These are phyloP conservation scores for Tagetes patula DNA, from an alignment of 129 eudicot species.

Conservation along the genomic window DNA sequence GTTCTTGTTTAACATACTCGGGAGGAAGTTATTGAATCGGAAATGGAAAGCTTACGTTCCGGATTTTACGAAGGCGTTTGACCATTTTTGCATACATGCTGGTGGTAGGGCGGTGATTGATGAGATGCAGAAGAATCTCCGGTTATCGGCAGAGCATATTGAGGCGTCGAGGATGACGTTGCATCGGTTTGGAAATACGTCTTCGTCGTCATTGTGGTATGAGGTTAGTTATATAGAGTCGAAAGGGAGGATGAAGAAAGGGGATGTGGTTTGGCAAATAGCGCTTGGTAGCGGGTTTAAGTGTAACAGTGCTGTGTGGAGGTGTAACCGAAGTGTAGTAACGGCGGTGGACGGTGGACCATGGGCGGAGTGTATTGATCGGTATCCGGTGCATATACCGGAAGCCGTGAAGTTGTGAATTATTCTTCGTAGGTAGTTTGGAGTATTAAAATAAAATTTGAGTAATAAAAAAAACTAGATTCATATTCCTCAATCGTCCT, in stretches of 20 bases:
- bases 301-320: slow-evolving; percentile 75
- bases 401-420: slow-evolving; percentile 54
- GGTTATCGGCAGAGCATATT: slow-evolving; percentile 54
- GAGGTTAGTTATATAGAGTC: slow-evolving; percentile 57
- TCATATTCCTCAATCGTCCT: background rate
- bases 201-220: slow-evolving; percentile 69
- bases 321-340: slow-evolving; percentile 42
- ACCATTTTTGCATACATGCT: slow-evolving; percentile 70
- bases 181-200: slow-evolving; percentile 62
- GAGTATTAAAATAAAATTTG: too few relatives aligned
- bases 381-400: slow-evolving; percentile 58
- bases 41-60: slow-evolving; percentile 65
- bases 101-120: slow-evolving; percentile 69
- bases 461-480: background rate
- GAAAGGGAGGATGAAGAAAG: slow-evolving; percentile 68
- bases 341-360: slow-evolving; percentile 41
- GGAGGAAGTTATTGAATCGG: slow-evolving; percentile 43
- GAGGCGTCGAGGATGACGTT: slow-evolving; percentile 73
- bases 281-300: slow-evolving; percentile 72
- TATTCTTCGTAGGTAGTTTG: background rate
- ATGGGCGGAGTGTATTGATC: slow-evolving; percentile 50
- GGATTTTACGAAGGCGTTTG: slow-evolving; percentile 56
- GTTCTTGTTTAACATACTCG: slow-evolving; percentile 37
- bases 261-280: slow-evolving; percentile 66
- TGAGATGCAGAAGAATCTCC: slow-evolving; percentile 59